Base-by-base conservation (phyloP, 768 basidiomycete species). In the Lactarius sp. region DNA sequence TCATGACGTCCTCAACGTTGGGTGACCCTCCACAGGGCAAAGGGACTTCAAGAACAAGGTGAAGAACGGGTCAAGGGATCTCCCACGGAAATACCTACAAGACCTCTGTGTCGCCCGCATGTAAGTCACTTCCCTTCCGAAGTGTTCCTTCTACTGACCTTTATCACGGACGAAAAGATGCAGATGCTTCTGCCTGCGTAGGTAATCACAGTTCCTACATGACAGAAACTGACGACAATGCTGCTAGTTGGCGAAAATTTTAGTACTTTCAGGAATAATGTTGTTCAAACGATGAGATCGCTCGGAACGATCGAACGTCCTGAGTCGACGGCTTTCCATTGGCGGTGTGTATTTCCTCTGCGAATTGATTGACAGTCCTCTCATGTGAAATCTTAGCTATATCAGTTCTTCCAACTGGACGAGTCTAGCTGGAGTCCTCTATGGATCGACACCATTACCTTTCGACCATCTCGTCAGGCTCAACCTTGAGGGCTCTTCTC, bases 391-490 rank as follows among this genome's bases (percentile, higher is more conserved):
- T 9, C 6, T 6, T 22, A 64, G 63, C 0, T 64, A 64, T 33
- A 13, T 51, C 33, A 51, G 4, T 12, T 13, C 49, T 18, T 13
- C 8, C 3, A 20, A 31, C 7, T 60, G 63, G 63, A 14, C 22
- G 12, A 13, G 16, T 3, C 41, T 60, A 20, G 54, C 42, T 5
- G 13, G 52, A 44, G 39, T 22, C 39, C 49, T 64, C 33, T 64
- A 64, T 33, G 22, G 41, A 10, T 64, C 63, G 16, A 46, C 59
- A 0, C 31, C 47, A 9, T 34, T 22, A 22, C 59, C 53, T 10
- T 60, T 64, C 34, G 63, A 64, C 27, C 41, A 31, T 12, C 58
- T 64, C 51, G 42, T 60, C n/a, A 52, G 41, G 49, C 59, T 64
- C 14, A 41, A 33, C 22, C 36, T 31, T 0, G 41, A 50, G 9